Base-by-base conservation (phyloP, 345 rosid genomes). In the Heritiera littoralis region DNA sequence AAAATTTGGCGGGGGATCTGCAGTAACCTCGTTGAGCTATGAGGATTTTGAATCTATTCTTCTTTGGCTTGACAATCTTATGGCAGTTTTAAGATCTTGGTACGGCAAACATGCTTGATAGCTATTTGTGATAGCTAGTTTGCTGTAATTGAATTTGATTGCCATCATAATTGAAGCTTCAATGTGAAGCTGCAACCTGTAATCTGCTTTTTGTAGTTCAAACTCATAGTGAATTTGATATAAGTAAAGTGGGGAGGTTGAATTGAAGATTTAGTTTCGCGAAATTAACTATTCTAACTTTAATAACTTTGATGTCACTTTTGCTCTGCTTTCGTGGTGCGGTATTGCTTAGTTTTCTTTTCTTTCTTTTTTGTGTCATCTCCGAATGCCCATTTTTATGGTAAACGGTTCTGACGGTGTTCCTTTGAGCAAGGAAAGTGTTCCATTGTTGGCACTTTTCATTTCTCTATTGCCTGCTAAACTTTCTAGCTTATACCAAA, bases 101-200 rank as follows among this genome's bases (percentile, higher is more conserved):
- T 55, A 55, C 48, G 40, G 58, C 43, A 7, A 71, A 17, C 55
- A 52, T 23, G 35, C 12, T 2, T 43, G 8, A 10, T 32, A 64
- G 40, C 63, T 35, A n/a, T 49, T 48, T 64, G 18, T 32, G 15
- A 76, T 64, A 11, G 18, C 49, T 45, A 45, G 28, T 76, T 64
- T 32, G 71, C 72, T 32, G 28, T 76, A 30, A n/a, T 32, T 17
- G 56, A 14, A 46, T 64, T 45, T 76, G 35, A 5, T 66, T 76
- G 70, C 11, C 23, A 10, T 48, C 5, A 9, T 64, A 13, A 18
- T 30, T 75, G 74, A 28, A 38, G 46, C 10, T 72, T 38, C 9
- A 35, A 72, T 9, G 28, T 7, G 4, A 13, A 49, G 59, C 41
- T 49, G 74, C 74, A 32, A 35, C 46, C 63, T 73, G 6, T 10